phyloP scores from a whole-genome alignment of 108 stramenopile species.

The Cylindrotheca fusiformis region DNA sequence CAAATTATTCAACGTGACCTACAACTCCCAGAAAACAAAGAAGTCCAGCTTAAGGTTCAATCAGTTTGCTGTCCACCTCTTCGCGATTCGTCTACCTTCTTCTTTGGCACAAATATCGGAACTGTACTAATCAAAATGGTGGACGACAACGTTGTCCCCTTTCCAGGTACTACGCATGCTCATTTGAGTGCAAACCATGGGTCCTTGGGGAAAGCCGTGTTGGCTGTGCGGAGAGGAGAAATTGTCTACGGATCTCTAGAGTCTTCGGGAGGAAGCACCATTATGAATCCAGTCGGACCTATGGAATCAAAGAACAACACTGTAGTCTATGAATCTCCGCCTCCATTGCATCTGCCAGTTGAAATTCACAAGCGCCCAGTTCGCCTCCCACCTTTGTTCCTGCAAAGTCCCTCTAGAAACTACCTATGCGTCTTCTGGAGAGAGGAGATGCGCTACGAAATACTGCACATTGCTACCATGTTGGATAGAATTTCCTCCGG shows the following conservation, averaged over 20 bases:
- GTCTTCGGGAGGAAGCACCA: conserved; percentile 6
- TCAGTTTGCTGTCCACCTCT: conserved; percentile 20
- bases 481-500: conserved; percentile 33
- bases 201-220: conserved; percentile 28
- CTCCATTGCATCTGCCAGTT: conserved; percentile 39
- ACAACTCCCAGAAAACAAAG: conserved; percentile 5
- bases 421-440: conserved; percentile 72
- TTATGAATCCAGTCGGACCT: conserved; percentile 16
- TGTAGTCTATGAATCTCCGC: conserved; percentile 45
- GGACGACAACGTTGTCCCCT: conserved; percentile 30
- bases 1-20: conserved; percentile 27
- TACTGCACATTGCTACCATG: conserved; percentile 60
- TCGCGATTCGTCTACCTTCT: conserved; percentile 23
- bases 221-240: conserved; percentile 26
- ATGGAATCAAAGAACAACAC: conserved; percentile 31
- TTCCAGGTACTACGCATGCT: conserved; percentile 33
- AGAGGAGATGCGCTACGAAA: conserved; percentile 68
- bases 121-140: conserved; percentile 33
- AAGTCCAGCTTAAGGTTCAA: conserved; percentile 24
- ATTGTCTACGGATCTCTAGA: conserved; percentile 40
- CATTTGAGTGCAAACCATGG: conserved; percentile 48
- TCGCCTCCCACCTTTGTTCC: conserved; percentile 52
- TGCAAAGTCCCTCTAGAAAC: conserved; percentile 65
- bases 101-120: conserved; percentile 36
- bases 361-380: conserved; percentile 43